These are phyloP conservation scores for Akanthomyces lecanii DNA, from an alignment of 2,329 filamentous ascomycete genomes.

Conservation along the genomic window DNA sequence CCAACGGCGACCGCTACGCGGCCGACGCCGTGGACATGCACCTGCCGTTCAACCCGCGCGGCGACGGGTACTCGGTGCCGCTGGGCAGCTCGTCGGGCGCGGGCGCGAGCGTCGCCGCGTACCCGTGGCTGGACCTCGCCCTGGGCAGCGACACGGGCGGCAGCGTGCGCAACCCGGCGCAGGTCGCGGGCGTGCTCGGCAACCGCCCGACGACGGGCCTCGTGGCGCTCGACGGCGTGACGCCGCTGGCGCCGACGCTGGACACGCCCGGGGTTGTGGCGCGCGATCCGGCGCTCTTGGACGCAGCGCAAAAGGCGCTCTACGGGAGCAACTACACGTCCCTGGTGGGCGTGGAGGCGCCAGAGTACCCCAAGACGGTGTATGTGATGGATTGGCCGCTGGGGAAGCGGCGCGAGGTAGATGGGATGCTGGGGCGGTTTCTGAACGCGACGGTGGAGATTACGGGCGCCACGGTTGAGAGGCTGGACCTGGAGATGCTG, in stretches of 20 bases:
- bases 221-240: conserved; percentile 17
- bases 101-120: conserved; percentile 22
- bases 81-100: conserved; percentile 22
- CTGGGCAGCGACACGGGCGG: conserved; percentile 24
- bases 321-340: conserved; percentile 6
- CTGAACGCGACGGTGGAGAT: background rate
- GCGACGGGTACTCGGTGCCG: conserved; percentile 23
- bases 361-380: conserved; percentile 4
- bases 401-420: background rate
- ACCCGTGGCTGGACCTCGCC: conserved; percentile 24
- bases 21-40: conserved; percentile 35
- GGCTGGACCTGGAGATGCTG: conserved; percentile 3
- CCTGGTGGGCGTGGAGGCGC: background rate
- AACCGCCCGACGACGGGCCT: conserved; percentile 18
- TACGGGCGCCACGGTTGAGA: conserved; percentile 7
- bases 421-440: background rate
- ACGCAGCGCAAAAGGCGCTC: conserved; percentile 7
- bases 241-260: conserved; percentile 17
- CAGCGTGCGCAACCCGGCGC: conserved; percentile 19
- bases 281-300: conserved; percentile 18
- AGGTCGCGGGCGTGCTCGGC: conserved; percentile 18
- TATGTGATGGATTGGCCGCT: background rate
- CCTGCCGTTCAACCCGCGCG: conserved; percentile 24
- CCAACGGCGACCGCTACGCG: conserved; percentile 35
- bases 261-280: conserved; percentile 19